These are phyloP conservation scores for Excoecaria cochinchinensis DNA, from an alignment of 345 rosid species.

Conservation along the genomic window DNA sequence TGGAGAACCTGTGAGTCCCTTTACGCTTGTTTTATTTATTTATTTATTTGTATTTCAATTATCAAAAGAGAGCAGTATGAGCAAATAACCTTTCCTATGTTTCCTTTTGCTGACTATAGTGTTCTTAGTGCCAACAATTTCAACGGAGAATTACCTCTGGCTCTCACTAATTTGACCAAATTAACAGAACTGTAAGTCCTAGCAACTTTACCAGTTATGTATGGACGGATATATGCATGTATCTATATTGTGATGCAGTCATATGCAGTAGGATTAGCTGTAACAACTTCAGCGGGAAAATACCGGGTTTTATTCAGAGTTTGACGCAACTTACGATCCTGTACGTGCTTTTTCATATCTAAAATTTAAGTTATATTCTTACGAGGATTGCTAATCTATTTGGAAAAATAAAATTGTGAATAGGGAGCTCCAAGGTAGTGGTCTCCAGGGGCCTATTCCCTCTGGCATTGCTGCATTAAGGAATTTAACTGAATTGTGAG, in stretches of 20 bases:
- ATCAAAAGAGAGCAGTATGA: neutral
- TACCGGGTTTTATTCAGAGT: slow-evolving; percentile 8
- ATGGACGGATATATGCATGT: neutral
- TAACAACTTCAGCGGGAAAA: slow-evolving; percentile 15
- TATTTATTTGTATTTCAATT: neutral
- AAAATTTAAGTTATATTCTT: neutral
- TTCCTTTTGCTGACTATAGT: neutral
- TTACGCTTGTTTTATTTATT: too few species aligned
- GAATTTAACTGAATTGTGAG: slow-evolving; percentile 12
- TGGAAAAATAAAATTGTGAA: neutral
- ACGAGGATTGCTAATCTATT: neutral
- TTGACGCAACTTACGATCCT: slow-evolving; percentile 4
- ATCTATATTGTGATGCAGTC: neutral
- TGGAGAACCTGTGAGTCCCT: neutral
- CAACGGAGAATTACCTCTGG: slow-evolving; percentile 8
- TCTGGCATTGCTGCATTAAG: slow-evolving; percentile 1
- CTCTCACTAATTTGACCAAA: slow-evolving; percentile 1
- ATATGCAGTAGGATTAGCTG: slow-evolving; percentile 15
- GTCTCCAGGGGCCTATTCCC: slow-evolving; percentile 23
- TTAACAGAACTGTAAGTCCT: slow-evolving; percentile 13
- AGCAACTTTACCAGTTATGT: neutral
- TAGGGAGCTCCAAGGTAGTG: slow-evolving; percentile 20
- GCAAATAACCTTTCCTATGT: neutral
- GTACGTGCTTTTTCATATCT: neutral
- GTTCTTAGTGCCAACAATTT: slow-evolving; percentile 14